These are phyloP conservation scores for Selenicereus undatus DNA, from an alignment of 148 eudicot species.

Conservation along the genomic window DNA sequence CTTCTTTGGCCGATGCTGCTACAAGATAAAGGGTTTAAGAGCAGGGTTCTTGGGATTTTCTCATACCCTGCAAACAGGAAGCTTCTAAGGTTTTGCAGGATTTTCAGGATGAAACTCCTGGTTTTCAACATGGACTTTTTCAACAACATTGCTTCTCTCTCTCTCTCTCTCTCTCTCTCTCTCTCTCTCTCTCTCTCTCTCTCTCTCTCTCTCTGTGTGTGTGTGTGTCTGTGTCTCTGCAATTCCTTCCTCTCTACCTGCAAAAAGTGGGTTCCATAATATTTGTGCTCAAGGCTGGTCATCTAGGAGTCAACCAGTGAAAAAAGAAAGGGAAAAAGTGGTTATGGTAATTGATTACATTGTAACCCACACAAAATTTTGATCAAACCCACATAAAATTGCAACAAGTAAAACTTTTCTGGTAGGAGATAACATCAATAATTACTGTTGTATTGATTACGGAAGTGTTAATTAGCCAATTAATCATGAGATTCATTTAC, in stretches of 20 bases:
- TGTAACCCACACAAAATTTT: background rate
- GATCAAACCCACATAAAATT: background rate
- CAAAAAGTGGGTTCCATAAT: background rate
- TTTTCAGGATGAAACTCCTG: constrained; percentile 50
- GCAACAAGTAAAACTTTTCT: background rate
- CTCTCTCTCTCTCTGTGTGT: background rate
- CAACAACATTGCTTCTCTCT: constrained; percentile 42
- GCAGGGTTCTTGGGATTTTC: constrained; percentile 38
- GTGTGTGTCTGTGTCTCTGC: no score
- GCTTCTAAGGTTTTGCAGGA: constrained; percentile 48
- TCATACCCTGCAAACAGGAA: constrained; percentile 39
- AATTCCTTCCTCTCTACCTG: no score
- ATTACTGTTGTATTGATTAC: background rate
- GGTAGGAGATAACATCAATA: background rate
- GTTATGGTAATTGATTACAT: constrained; percentile 14
- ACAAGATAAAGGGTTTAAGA: constrained; percentile 34
- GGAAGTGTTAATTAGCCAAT: background rate
- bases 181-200: constrained; percentile 5
- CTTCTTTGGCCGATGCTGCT: constrained; percentile 25
- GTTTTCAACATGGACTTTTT: constrained; percentile 48
- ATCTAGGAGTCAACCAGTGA: background rate
- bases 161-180: background rate
- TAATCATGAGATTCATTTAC: background rate
- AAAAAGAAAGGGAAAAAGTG: background rate
- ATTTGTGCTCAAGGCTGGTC: background rate